phyloP scores from a whole-genome alignment of 345 rosid genomes.

The Rhodamnia argentea region DNA sequence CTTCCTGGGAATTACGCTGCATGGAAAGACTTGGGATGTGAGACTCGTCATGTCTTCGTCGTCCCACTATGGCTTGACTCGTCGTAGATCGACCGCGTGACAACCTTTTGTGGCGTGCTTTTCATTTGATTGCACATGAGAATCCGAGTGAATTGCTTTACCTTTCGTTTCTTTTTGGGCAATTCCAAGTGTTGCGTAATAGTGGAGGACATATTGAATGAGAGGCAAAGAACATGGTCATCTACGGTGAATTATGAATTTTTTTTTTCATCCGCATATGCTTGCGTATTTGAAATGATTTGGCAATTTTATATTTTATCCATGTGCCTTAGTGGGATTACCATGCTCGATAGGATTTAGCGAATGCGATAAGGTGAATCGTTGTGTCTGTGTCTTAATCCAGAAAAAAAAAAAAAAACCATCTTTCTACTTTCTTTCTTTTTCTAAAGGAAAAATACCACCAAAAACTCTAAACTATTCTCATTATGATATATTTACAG shows the following conservation, averaged over 20 bases:
- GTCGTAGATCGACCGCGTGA: background rate
- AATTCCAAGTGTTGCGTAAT: background rate
- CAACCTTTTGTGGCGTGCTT: background rate
- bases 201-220: too few species aligned
- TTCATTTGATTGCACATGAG: background rate
- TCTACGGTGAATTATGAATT: too few species aligned
- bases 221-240: too few species aligned
- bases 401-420: background rate
- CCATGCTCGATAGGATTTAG: background rate
- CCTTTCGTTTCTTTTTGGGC: background rate
- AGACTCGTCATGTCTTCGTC: background rate
- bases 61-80: background rate
- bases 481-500: too few species aligned
- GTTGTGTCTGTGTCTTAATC: rapidly evolving
- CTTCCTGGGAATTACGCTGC: background rate
- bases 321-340: background rate
- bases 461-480: too few species aligned
- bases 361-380: rapidly evolving
- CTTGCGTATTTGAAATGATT: too few species aligned
- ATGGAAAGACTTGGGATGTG: background rate
- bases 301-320: background rate
- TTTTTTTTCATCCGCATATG: too few species aligned
- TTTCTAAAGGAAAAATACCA: too few species aligned
- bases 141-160: background rate
- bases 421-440: background rate